A percentile compares a stretch with the other conserved stretches of the same genome.
phyloP scores from a whole-genome alignment of 2,329 filamentous ascomycete species.

The Aureobasidium pullulans region DNA sequence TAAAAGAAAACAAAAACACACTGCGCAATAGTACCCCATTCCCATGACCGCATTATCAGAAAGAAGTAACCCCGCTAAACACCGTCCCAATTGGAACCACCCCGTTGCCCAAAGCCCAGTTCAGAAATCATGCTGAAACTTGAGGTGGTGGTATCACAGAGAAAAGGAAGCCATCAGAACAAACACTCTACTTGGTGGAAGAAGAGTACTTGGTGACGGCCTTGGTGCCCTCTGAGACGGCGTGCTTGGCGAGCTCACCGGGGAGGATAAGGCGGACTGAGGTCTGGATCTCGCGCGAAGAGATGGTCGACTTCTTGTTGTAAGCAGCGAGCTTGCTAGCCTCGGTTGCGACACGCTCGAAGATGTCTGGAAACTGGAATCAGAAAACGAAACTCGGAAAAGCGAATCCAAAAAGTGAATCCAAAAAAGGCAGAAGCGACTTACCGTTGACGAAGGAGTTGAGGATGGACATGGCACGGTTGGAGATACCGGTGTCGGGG shows the following conservation, averaged over 20 bases:
- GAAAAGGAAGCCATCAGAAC: constrained; percentile 17
- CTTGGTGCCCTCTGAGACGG: constrained; percentile 99
- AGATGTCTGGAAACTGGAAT: constrained; percentile 64
- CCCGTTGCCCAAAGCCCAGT: constrained; percentile 16
- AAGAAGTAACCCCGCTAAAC: constrained; percentile 34
- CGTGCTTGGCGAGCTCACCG: constrained; percentile 98
- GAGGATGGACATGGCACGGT: constrained; percentile 98
- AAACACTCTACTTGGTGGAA: constrained; percentile 80
- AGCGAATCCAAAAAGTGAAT: constrained; percentile 11
- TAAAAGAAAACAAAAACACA: constrained; percentile 16
- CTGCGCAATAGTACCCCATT: constrained; percentile 30
- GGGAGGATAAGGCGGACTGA: constrained; percentile 96
- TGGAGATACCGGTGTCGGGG: constrained; percentile 99
- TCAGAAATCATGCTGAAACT: neutral
- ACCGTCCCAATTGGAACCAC: constrained; percentile 17
- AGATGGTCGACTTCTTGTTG: constrained; percentile 99
- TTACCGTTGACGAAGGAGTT: constrained; percentile 99
- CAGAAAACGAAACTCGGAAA: constrained; percentile 15
- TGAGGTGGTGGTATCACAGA: constrained; percentile 17
- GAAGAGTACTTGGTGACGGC: constrained; percentile 99
- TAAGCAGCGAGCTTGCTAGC: constrained; percentile 98
- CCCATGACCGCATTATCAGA: constrained; percentile 45
- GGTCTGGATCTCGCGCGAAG: constrained; percentile 98
- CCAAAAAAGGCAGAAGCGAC: constrained; percentile 26
- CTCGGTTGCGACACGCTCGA: constrained; percentile 97